A percentile compares a stretch with the other conserved stretches of the same genome.
phyloP scores from a whole-genome alignment of 1,139 yeast genomes.

The Spathaspora sp. region DNA sequence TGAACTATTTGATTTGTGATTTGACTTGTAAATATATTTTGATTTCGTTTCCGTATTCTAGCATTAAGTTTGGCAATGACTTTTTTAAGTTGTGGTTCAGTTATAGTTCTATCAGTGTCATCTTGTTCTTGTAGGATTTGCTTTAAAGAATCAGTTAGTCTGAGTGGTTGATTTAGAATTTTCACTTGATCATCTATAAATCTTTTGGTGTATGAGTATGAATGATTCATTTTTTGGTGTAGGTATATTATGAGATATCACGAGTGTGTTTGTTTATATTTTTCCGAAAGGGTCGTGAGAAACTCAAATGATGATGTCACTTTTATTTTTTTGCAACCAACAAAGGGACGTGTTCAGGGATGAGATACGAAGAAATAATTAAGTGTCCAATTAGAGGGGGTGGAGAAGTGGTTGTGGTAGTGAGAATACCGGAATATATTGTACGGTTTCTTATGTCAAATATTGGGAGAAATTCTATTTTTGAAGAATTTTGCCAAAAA shows the following conservation, averaged over 20 bases:
- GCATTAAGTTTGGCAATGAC: slow-evolving; percentile 28
- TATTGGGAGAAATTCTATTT: too few species aligned
- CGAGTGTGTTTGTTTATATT: neutral
- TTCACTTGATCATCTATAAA: slow-evolving; percentile 32
- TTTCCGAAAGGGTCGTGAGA: neutral
- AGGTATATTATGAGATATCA: too few species aligned
- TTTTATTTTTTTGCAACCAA: neutral
- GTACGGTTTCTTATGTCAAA: too few species aligned
- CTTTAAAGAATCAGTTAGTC: slow-evolving; percentile 15
- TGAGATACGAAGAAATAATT: too few species aligned
- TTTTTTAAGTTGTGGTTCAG: slow-evolving; percentile 22
- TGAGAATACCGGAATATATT: too few species aligned
- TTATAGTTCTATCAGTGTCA: slow-evolving; percentile 8
- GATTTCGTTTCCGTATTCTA: slow-evolving; percentile 28
- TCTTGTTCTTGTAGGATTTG: slow-evolving; percentile 16
- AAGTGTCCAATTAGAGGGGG: too few species aligned
- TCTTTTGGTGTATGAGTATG: slow-evolving; percentile 28
- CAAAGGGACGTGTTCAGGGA: too few species aligned
- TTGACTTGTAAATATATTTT: slow-evolving; percentile 28
- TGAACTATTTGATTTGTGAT: slow-evolving; percentile 36
- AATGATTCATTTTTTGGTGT: slow-evolving; percentile 13
- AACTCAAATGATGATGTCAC: neutral
- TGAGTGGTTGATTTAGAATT: slow-evolving; percentile 25
- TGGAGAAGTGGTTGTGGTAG: too few species aligned
- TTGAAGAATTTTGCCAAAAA: too few species aligned